These are phyloP conservation scores for Pythium monospermum DNA, from an alignment of 352 stramenopile genomes.

Conservation along the genomic window DNA sequence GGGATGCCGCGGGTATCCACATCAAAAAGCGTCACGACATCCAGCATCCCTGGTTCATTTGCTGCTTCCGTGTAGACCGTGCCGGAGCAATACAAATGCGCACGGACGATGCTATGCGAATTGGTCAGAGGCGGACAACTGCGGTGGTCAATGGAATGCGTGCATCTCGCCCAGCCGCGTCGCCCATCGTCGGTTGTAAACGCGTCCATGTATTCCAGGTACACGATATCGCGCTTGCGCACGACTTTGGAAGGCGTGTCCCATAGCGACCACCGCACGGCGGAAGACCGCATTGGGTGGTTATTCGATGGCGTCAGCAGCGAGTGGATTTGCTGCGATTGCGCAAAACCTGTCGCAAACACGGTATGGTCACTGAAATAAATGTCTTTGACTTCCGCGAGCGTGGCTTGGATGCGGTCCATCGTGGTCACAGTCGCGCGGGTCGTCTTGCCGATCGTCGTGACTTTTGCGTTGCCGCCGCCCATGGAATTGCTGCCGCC, in stretches of 20 bases:
- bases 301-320: constrained; percentile 36
- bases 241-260: constrained; percentile 55
- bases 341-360: constrained; percentile 52
- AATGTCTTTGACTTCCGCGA: constrained; percentile 51
- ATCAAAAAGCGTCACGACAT: constrained; percentile 58
- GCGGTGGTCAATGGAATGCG: constrained; percentile 59
- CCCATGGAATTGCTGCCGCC: constrained; percentile 8
- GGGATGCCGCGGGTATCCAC: constrained; percentile 55
- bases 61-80: constrained; percentile 57
- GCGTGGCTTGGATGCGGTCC: constrained; percentile 40
- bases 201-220: constrained; percentile 63
- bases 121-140: constrained; percentile 48
- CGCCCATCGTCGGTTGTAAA: constrained; percentile 54
- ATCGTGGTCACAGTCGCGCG: constrained; percentile 44
- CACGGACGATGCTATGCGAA: constrained; percentile 52
- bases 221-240: constrained; percentile 51
- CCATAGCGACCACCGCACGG: constrained; percentile 62
- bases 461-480: constrained; percentile 46
- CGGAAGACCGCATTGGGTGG: constrained; percentile 48
- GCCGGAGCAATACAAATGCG: constrained; percentile 51
- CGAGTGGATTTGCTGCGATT: constrained; percentile 55
- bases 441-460: constrained; percentile 41
- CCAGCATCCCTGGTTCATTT: constrained; percentile 38
- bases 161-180: constrained; percentile 53
- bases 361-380: constrained; percentile 58